Evolutionary conservation across 164 flowering plant species (phyloP), one percentile per base, ranked within the genome.

Genomic region (Stephania japonica): DNA sequence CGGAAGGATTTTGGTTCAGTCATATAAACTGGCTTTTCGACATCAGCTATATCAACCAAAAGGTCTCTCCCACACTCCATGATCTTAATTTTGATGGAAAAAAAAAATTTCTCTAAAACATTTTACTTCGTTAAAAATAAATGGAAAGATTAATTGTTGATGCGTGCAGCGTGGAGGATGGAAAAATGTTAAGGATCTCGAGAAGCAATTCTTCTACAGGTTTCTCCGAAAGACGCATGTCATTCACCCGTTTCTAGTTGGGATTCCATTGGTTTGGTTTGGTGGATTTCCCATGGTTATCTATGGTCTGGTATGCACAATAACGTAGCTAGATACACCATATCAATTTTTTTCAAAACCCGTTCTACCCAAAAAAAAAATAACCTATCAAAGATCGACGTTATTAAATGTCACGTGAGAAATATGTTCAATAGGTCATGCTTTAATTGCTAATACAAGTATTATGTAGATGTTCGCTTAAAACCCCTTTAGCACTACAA

Each of bases 1-100:
- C 73, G 47, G 90, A 89, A 80, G 98, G 98, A 11, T 91, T 93
- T 77, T 93, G 98, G 98, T 88, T 82, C 68, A 90, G 95, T 77
- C 97, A 93, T 76, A 87, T 93, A 79, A 88, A 80, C 75, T 93
- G 95, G 98, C 73, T 93, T 6, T 88, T 90, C 74, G 91, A 91
- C 74, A 74, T 79, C 38, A 64, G 78, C 10, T 68, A 80, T 44
- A 19, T 89, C 7, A 4, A 25, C 41, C 76, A 87, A 50, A 91
- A 81, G 87, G 97, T 89, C 56, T 56, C n/a, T 73, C 19, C 23
- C 62, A 73, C 49, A 72, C 41, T 70, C 2, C 23, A 11, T 75
- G 12, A 64, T 25, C 38, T 32, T 2, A 0, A 2, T 32, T 32
- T 32, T 32, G 0, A 32, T 32, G 38, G 32, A 32, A 32, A 32